Base-by-base conservation (phyloP, 2,329 filamentous ascomycete genomes). In the Beauveria rudraprayagi region DNA sequence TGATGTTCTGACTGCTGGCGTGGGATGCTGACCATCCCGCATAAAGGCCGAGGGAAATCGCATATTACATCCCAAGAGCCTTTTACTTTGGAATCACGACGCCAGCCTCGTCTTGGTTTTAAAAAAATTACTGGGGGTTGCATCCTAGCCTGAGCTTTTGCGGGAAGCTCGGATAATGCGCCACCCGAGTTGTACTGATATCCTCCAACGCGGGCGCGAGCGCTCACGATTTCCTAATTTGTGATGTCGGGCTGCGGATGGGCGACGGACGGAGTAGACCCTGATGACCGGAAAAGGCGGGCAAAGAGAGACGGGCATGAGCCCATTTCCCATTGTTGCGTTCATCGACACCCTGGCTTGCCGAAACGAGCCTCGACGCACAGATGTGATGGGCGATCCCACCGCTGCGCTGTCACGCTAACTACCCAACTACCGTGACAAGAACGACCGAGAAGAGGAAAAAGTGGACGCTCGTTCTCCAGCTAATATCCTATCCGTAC, bases 81-180 rank as follows among this genome's bases (percentile, higher is more conserved):
- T 3, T 34, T 34, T 34, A 11, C 30, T 34, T 34, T 34, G 30
- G 30, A 34, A 34, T 34, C 30, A 34, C 11, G 11, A 34, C 30
- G 30, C 30, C 30, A 26, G 30, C 30, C 30, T 34, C 30, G 30
- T 34, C 30, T 34, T 34, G 11, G 11, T 14, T 34, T 34, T 5
- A 14, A 34, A 22, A 22, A 14, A 34, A 14, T 14, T 34, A 34
- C 11, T 34, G 30, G 30, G 30, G 30, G 10, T 10, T 22, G 30
- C 10, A 4, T 11, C 30, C 30, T 34, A 34, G 30, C 30, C 30
- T 30, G 30, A 28, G 14, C 28, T 51, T 34, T 16, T 22, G 22
- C 54, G 54, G 54, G 43, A 24, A n/a, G 43, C n/a, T 30, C 54
- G 54, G 54, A 56, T 56, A 17, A 48, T 56, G 54, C 43, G 44